These are phyloP conservation scores for Beauveria sp. DNA, from an alignment of 2,329 filamentous ascomycete species.

Conservation along the genomic window DNA sequence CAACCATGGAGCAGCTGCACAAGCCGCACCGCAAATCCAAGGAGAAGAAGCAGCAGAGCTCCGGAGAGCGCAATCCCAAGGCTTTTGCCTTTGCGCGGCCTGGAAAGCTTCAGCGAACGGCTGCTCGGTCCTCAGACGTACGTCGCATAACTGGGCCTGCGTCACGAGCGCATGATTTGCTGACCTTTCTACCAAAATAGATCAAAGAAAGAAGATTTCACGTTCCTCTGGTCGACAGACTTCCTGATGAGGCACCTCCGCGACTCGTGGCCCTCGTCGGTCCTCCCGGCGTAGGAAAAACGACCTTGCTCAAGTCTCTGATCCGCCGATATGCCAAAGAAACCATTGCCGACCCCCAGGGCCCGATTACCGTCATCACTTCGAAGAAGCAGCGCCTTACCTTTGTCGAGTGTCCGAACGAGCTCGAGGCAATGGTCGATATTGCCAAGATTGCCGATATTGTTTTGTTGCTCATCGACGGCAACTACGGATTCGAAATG, in stretches of 20 bases:
- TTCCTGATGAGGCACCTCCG: conserved; percentile 91
- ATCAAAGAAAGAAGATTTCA: conserved; percentile 94
- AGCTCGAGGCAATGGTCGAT: conserved; percentile 93
- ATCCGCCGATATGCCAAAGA: conserved; percentile 95
- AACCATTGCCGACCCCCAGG: conserved; percentile 79
- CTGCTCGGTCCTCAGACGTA: conserved; percentile 65
- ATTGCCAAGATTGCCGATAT: conserved; percentile 96
- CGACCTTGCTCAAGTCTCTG: conserved; percentile 88
- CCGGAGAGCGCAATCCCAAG: conserved; percentile 75
- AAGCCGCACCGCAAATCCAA: conserved; percentile 80
- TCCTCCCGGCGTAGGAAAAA: conserved; percentile 91
- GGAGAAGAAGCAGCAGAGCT: conserved; percentile 60
- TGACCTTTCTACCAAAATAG: conserved; percentile 33
- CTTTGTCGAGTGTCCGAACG: conserved; percentile 95
- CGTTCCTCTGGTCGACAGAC: conserved; percentile 90
- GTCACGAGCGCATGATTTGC: conserved; percentile 6
- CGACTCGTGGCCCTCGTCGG: conserved; percentile 91
- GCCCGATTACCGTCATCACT: conserved; percentile 91
- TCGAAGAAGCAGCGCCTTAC: conserved; percentile 93
- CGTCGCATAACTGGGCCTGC: conserved; percentile 14
- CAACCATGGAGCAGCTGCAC: conserved; percentile 77
- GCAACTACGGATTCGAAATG: conserved; percentile 99
- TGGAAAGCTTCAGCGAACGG: conserved; percentile 69
- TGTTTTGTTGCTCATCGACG: conserved; percentile 95
- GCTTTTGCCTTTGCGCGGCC: conserved; percentile 81